Percentiles rank a stretch among this genome's conserved stretches.
These are phyloP conservation scores for Metarhizium anisopliae DNA, from an alignment of 2,329 filamentous ascomycete genomes.

Conservation along the genomic window DNA sequence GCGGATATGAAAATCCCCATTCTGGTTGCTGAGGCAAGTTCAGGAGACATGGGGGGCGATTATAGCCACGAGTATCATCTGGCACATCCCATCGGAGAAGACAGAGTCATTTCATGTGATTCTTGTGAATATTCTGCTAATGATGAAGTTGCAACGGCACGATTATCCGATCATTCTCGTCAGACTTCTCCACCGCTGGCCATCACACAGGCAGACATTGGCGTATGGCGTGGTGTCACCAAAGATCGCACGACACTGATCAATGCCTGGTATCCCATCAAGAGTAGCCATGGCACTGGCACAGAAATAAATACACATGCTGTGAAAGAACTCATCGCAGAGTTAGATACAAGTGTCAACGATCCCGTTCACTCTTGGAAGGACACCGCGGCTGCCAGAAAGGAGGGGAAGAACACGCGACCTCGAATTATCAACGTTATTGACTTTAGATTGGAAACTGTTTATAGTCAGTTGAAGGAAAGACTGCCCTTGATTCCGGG, in stretches of 20 bases:
- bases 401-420: neutral
- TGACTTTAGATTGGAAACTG: slow-evolving; percentile 20
- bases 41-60: slow-evolving; percentile 90
- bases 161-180: slow-evolving; percentile 5
- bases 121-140: slow-evolving; percentile 73
- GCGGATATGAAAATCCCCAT: slow-evolving; percentile 76
- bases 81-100: slow-evolving; percentile 70
- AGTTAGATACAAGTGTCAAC: slow-evolving; percentile 64
- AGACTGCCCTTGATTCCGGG: slow-evolving; percentile 17
- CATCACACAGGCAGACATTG: slow-evolving; percentile 12
- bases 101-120: slow-evolving; percentile 69
- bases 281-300: slow-evolving; percentile 14
- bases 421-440: slow-evolving; percentile 24
- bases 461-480: slow-evolving; percentile 15
- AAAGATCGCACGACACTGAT: slow-evolving; percentile 60
- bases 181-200: neutral
- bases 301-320: slow-evolving; percentile 42
- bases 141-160: slow-evolving; percentile 65
- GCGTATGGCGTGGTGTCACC: slow-evolving; percentile 55
- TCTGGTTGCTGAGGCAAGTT: slow-evolving; percentile 79
- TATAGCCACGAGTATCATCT: slow-evolving; percentile 95
- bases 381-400: slow-evolving; percentile 18
- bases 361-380: slow-evolving; percentile 46
- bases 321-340: slow-evolving; percentile 56
- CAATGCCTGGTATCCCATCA: slow-evolving; percentile 56